A percentile compares a stretch with the other conserved stretches of the same genome.
phyloP scores from a whole-genome alignment of 1,284 basidiomycete genomes.

The Marasmius fiardii region DNA sequence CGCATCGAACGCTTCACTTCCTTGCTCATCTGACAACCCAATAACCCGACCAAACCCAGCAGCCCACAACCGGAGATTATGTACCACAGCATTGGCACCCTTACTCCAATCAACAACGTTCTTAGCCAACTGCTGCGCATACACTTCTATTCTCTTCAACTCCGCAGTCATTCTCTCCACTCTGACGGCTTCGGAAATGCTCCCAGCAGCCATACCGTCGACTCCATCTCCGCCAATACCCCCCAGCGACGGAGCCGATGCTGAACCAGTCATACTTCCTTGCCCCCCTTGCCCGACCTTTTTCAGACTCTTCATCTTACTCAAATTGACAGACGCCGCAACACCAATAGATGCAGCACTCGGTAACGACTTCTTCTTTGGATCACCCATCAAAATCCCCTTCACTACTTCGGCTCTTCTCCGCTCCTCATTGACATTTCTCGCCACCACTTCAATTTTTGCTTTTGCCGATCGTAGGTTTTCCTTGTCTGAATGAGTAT shows the following conservation, averaged over 20 bases:
- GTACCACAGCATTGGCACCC: constrained; percentile 40
- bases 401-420: constrained; percentile 84
- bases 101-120: constrained; percentile 59
- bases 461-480: constrained; percentile 62
- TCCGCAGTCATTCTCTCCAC: constrained; percentile 55
- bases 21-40: constrained; percentile 49
- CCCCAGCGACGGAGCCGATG: neutral
- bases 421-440: constrained; percentile 85
- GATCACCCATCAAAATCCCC: constrained; percentile 47
- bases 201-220: constrained; percentile 8
- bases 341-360: constrained; percentile 40
- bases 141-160: constrained; percentile 49
- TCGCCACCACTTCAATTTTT: constrained; percentile 75
- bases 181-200: constrained; percentile 49
- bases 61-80: constrained; percentile 56
- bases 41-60: constrained; percentile 63
- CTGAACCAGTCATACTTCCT: neutral
- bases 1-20: constrained; percentile 68
- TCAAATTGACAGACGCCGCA: constrained; percentile 55
- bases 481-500: constrained; percentile 72
- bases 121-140: constrained; percentile 58
- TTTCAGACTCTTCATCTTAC: constrained; percentile 52
- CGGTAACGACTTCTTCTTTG: constrained; percentile 42
- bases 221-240: neutral
- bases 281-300: neutral